Evolutionary conservation across 805 yeast genomes (phyloP).

Genomic region (Candida pseudoglaebosa): DNA sequence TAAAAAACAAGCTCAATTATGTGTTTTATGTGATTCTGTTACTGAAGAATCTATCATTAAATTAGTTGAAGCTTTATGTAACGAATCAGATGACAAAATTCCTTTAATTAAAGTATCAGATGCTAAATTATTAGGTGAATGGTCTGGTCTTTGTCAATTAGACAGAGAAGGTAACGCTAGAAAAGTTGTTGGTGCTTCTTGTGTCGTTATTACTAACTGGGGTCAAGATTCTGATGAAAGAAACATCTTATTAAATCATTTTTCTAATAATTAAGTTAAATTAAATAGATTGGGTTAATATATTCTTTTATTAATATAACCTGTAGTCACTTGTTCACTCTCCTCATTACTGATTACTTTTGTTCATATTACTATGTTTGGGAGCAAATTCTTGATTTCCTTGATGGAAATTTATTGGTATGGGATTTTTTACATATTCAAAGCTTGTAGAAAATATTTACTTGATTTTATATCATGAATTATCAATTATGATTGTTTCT

Average conservation of each 20-base stretch:
- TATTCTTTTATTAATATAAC: too few species aligned
- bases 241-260: slow-evolving; percentile 91
- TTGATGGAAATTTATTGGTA: too few species aligned
- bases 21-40: slow-evolving; percentile 96
- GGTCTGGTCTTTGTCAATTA: slow-evolving; percentile 99
- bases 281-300: background rate
- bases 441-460: too few species aligned
- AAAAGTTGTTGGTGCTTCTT: slow-evolving; percentile 99
- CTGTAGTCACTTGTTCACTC: too few species aligned
- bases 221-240: slow-evolving; percentile 99
- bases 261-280: slow-evolving; percentile 72
- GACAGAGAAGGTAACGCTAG: slow-evolving; percentile 99
- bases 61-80: slow-evolving; percentile 98
- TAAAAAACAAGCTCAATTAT: slow-evolving; percentile 95
- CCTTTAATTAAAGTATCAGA: slow-evolving; percentile 99
- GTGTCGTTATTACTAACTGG: slow-evolving; percentile 99
- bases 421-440: too few species aligned
- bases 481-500: too few species aligned
- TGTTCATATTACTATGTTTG: too few species aligned
- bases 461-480: too few species aligned
- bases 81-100: slow-evolving; percentile 93
- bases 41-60: slow-evolving; percentile 95
- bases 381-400: too few species aligned
- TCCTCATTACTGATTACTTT: too few species aligned
- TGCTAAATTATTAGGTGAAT: slow-evolving; percentile 99